phyloP scores from a whole-genome alignment of 2,329 filamentous ascomycete species.

The Fusarium cicatricum region DNA sequence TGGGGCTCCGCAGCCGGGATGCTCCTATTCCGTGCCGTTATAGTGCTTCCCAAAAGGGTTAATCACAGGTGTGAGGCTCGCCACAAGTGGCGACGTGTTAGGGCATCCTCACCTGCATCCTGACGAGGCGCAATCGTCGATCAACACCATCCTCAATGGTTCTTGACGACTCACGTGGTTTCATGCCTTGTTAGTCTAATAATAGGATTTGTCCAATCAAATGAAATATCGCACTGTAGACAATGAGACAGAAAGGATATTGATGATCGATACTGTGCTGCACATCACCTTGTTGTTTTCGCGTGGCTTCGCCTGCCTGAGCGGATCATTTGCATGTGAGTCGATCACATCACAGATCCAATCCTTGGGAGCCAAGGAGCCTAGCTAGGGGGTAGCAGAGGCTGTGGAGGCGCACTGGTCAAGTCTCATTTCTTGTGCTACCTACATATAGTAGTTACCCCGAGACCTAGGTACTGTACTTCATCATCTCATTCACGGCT shows the following conservation, averaged over 20 bases:
- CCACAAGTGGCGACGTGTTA: neutral
- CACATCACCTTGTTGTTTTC: neutral
- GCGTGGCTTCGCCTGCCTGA: too few relatives aligned
- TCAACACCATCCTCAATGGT: neutral
- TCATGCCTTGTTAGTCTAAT: neutral
- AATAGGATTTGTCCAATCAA: neutral
- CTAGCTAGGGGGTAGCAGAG: too few relatives aligned
- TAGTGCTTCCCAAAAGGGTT: neutral
- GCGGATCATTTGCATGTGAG: too few relatives aligned
- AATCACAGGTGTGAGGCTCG: neutral
- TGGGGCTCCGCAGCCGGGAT: neutral
- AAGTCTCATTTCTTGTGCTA: too few relatives aligned
- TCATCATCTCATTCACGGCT: neutral
- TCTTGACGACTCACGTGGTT: neutral
- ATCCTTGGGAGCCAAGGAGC: too few relatives aligned
- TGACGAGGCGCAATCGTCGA: constrained; percentile 5
- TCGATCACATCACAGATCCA: too few relatives aligned
- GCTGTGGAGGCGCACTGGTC: too few relatives aligned
- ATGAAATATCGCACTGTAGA: neutral
- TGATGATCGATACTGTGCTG: neutral
- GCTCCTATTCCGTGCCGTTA: constrained; percentile 2
- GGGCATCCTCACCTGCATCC: neutral
- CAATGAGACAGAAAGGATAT: neutral
- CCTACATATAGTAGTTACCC: too few relatives aligned
- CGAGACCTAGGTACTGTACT: too few relatives aligned